Base-by-base conservation (phyloP, 2,329 filamentous ascomycete species). In the Helicocarpus griseus region DNA sequence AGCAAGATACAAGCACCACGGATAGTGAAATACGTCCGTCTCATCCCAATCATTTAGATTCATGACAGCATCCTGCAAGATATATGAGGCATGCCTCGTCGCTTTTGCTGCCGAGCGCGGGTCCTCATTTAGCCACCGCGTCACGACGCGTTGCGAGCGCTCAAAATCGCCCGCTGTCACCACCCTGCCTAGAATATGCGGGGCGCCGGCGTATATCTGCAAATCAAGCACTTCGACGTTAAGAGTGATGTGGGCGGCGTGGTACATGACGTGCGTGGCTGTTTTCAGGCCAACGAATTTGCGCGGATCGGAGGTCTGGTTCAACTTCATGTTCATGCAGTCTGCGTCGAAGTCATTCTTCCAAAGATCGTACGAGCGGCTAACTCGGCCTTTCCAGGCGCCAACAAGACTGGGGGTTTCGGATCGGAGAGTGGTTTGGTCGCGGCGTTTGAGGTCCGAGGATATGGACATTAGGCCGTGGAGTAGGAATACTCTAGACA, bases 391-490 rank as follows among this genome's bases (percentile, higher is more conserved):
- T 49, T 74, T 75, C 79, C 79, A 82, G 5, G 70, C 69, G 2
- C 68, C 69, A 4, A 71, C 59, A 4, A 55, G 59, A 13, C 71
- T 67, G 4, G 68, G 66, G 0, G 58, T 60, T 28, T 61, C 61
- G 6, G 60, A 72, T 67, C 78, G 77, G 0, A 83, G 70, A 0
- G 77, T 77, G 0, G 80, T 83, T 58, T 83, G 80, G 51, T 83
- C 81, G 5, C 81, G 70, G 1, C 81, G 70, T 48, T 79, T 77
- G 68, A 84, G 76, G 53, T 83, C 80, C 72, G 80, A 82, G 2
- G 75, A 74, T 2, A 83, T 72, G 0, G 78, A 81, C 79, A 84
- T 82, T 0, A 83, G 64, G 0, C 80, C 81, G 45, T 83, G 80
- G 0, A 83, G 67, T 1, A 83, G 63, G 0, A 83, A 64, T 0